These are phyloP conservation scores for Lasiodiplodia theobromae DNA, from an alignment of 2,329 filamentous ascomycete genomes.

Conservation along the genomic window DNA sequence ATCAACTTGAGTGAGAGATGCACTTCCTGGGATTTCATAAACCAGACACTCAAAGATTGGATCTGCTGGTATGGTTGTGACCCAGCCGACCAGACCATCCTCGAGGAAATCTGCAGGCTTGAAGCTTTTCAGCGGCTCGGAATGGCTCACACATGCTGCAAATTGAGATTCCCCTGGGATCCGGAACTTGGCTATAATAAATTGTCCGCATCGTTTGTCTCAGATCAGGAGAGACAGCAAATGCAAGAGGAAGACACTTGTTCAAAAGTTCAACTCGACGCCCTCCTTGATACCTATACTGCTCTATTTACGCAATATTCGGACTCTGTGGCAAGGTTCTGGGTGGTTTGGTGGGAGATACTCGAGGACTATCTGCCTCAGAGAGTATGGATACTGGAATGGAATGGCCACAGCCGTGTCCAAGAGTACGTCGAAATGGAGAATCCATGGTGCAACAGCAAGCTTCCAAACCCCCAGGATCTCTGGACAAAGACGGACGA, in stretches of 20 bases:
- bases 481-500: constrained; percentile 3
- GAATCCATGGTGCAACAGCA: neutral
- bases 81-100: neutral
- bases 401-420: too few relatives aligned
- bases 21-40: neutral
- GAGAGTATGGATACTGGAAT: neutral
- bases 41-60: neutral
- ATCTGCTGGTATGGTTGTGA: neutral
- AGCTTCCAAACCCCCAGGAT: neutral
- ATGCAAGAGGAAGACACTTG: neutral
- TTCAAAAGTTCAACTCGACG: neutral
- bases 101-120: neutral
- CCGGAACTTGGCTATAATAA: neutral
- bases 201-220: too few relatives aligned
- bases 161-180: fast-evolving
- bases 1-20: too few relatives aligned
- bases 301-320: neutral
- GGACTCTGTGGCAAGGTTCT: neutral
- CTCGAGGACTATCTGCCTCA: neutral
- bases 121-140: neutral
- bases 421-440: too few relatives aligned
- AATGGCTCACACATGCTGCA: constrained; percentile 1
- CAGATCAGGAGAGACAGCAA: neutral
- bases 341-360: neutral
- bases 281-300: neutral